Evolutionary conservation across 1,284 basidiomycete species (phyloP).

Genomic region (Cryptococcus floricola): DNA sequence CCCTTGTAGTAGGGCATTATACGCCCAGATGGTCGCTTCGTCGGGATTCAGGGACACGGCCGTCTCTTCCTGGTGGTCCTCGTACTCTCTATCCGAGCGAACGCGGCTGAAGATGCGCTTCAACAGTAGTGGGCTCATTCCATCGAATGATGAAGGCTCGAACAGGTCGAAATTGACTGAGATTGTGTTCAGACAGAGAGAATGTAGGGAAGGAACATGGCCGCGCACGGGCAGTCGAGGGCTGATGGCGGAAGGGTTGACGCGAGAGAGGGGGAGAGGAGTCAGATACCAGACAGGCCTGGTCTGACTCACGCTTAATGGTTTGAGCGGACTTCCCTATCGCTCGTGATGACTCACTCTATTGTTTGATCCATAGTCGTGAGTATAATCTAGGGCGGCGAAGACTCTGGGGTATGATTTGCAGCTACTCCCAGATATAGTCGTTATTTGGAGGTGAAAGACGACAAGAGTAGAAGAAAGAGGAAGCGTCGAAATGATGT

Average conservation of each 20-base stretch:
- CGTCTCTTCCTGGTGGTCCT: slow-evolving; percentile 1
- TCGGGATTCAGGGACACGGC: slow-evolving; percentile 22
- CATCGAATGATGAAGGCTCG: slow-evolving; percentile 14
- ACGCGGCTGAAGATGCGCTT: slow-evolving; percentile 25
- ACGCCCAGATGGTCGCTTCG: slow-evolving; percentile 39
- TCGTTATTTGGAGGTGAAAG: too few relatives aligned
- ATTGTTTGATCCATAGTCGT: neutral
- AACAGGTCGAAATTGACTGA: slow-evolving; percentile 31
- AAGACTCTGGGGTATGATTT: too few relatives aligned
- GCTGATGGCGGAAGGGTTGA: slow-evolving; percentile 7
- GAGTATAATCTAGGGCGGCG: too few relatives aligned
- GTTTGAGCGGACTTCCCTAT: neutral
- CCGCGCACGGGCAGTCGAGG: slow-evolving; percentile 5
- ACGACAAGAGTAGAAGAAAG: too few relatives aligned
- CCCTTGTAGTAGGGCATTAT: slow-evolving; percentile 21
- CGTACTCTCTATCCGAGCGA: slow-evolving; percentile 25
- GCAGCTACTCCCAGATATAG: too few relatives aligned
- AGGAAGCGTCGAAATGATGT: too few relatives aligned
- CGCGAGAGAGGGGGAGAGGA: slow-evolving; percentile 31
- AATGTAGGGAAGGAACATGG: slow-evolving; percentile 19
- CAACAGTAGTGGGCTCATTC: slow-evolving; percentile 17
- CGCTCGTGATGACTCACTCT: neutral
- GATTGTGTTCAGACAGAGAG: slow-evolving; percentile 24
- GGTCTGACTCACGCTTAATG: neutral
- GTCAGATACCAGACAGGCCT: slow-evolving; percentile 33